Evolutionary conservation across 192 early-diverging fungal species (phyloP).

Genomic region (Gigaspora rosea): DNA sequence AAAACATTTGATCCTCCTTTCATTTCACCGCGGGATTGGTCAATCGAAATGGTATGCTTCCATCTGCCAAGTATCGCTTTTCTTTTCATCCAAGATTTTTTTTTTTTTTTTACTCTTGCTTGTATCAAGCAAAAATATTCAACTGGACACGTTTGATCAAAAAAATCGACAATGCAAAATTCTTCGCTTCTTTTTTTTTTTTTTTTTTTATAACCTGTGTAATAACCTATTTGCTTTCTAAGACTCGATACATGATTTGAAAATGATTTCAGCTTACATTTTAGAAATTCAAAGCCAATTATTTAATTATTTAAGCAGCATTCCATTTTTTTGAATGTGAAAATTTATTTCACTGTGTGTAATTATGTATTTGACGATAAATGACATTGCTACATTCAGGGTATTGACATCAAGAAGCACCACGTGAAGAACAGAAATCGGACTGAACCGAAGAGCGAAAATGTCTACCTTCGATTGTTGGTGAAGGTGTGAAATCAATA

Average conservation of each 20-base stretch:
- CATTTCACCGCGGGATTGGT: not conserved
- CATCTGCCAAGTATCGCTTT: not conserved
- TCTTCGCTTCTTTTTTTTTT: too few species aligned
- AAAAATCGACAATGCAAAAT: too few species aligned
- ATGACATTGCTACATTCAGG: slow-evolving; percentile 55
- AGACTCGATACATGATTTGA: too few species aligned
- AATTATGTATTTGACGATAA: not conserved
- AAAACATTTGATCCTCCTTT: not conserved
- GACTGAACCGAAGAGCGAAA: slow-evolving; percentile 86
- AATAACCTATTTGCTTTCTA: too few species aligned
- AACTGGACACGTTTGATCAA: too few species aligned
- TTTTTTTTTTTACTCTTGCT: not conserved
- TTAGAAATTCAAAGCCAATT: too few species aligned
- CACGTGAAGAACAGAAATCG: slow-evolving; percentile 96
- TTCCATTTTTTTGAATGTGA: too few species aligned
- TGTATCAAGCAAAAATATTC: too few species aligned
- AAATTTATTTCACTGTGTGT: not conserved
- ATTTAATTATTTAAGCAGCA: too few species aligned
- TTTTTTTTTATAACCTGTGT: too few species aligned
- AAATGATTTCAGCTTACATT: too few species aligned
- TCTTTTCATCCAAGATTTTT: not conserved
- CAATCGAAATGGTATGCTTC: not conserved
- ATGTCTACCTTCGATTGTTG: slow-evolving; percentile 97
- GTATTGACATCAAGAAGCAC: slow-evolving; percentile 99
- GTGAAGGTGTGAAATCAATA: slow-evolving; percentile 69